Evolutionary conservation across 345 rosid species (phyloP), one percentile per base, ranked within the genome.

Genomic region (Ricinus communis): DNA sequence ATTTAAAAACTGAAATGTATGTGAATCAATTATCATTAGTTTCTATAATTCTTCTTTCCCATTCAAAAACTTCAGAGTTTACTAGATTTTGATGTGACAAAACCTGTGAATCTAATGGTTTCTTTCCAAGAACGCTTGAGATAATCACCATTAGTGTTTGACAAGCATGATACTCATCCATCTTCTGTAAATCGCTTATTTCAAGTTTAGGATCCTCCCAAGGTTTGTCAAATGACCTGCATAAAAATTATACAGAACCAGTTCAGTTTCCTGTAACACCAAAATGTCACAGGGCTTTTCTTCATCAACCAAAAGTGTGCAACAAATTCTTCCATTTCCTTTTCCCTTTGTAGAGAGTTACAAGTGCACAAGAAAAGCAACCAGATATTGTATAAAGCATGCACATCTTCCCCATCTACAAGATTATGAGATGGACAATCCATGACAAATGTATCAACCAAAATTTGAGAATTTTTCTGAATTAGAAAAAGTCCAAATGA

Each of bases 141-240:
- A 86, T 60, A 30, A 82, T 76, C 65, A 79, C 57, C 46, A 85
- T 38, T 12, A 94, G 87, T 49, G 82, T 79, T 74, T 85, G 92
- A 67, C 88, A 90, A 40, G 91, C 90, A 36, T 86, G 91, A 36
- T 76, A 66, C 77, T 86, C 92, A 55, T 87, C 87, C 54, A 88
- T 77, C 70, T 76, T 86, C 79, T 87, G 77, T 54, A 69, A 50
- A 69, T 77, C 81, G 5, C 79, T 82, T 28, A 22, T 60, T 71
- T 87, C 85, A 5, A 71, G 73, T 18, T 87, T 75, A 41, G 64
- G 78, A 79, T 87, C 85, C 86, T 77, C 78, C 96, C 91, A 86
- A 5, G 93, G 81, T 77, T 82, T 84, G 65, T 81, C 70, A 83
- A 77, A 94, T 12, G 96, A 85, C 98, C 98, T 91, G 83, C 68